Evolutionary conservation across 2,329 filamentous ascomycete genomes (phyloP).

Genomic region (Penicillium sp.): DNA sequence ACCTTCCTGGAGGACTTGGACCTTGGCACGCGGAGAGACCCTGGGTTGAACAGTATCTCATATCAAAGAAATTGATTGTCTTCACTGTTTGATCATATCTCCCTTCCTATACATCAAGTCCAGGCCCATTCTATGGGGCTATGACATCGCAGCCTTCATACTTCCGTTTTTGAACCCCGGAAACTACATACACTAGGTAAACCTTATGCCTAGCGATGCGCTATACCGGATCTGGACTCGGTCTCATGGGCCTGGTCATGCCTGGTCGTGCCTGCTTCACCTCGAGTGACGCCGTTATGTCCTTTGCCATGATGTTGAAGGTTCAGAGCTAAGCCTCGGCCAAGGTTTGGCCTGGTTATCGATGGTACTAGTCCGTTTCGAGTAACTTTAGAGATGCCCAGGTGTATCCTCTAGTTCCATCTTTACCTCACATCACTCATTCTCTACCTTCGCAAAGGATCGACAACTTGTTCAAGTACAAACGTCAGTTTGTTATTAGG

Average conservation of each 20-base stretch:
- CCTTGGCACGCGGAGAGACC: conserved; percentile 69
- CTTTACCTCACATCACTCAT: not conserved
- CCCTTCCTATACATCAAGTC: not conserved
- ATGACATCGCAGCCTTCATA: not conserved
- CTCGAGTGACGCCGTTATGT: not conserved
- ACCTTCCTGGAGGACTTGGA: conserved; percentile 71
- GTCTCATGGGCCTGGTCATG: not conserved
- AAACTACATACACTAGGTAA: not conserved
- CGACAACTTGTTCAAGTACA: not conserved
- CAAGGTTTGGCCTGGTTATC: no score
- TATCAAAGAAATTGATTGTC: not conserved
- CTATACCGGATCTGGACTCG: not conserved
- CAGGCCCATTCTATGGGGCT: not conserved
- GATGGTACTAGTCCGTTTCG: not conserved
- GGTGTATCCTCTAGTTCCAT: not conserved
- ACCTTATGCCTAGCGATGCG: not conserved
- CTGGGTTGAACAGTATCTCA: conserved; percentile 43
- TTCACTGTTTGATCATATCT: not conserved
- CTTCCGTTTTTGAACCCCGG: not conserved
- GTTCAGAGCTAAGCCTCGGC: not conserved
- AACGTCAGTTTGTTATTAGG: not conserved
- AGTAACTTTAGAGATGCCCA: not conserved
- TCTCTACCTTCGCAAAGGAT: not conserved
- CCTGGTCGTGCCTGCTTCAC: not conserved
- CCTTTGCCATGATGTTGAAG: not conserved